phyloP scores from a whole-genome alignment of 768 basidiomycete genomes.

The Exidia glandulosa region DNA sequence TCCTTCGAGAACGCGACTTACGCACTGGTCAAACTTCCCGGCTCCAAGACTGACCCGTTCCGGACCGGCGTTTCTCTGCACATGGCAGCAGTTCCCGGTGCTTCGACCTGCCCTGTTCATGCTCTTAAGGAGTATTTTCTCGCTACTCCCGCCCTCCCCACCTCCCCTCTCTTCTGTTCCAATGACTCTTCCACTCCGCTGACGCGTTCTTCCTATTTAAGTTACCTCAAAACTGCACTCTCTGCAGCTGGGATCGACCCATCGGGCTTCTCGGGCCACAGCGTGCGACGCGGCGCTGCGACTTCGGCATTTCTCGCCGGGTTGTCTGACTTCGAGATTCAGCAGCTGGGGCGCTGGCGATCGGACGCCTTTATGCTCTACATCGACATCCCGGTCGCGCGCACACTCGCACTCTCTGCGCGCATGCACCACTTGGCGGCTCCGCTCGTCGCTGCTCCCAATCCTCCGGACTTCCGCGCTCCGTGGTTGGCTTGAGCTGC shows the following conservation, averaged over 20 bases:
- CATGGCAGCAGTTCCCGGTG: constrained; percentile 13
- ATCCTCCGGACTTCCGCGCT: background rate
- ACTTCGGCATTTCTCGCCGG: constrained; percentile 20
- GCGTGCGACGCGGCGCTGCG: constrained; percentile 7
- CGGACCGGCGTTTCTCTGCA: constrained; percentile 15
- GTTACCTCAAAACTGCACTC: background rate
- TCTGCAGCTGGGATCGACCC: constrained; percentile 2
- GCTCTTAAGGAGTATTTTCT: constrained; percentile 6
- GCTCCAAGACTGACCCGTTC: constrained; percentile 29
- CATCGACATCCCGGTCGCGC: constrained; percentile 14
- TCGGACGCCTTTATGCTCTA: constrained; percentile 30
- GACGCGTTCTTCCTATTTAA: background rate
- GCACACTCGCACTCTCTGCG: background rate
- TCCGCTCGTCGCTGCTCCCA: background rate
- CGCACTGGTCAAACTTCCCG: constrained; percentile 18
- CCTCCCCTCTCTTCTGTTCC: constrained; percentile 7
- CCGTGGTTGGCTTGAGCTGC: no score
- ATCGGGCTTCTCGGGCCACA: constrained; percentile 11
- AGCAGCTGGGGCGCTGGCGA: constrained; percentile 26
- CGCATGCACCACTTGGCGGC: background rate
- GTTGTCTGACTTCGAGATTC: constrained; percentile 24
- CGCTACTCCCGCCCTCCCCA: background rate
- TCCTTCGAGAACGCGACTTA: constrained; percentile 9
- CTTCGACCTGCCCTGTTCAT: constrained; percentile 4
- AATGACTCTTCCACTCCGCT: constrained; percentile 1